Evolutionary conservation across 169 alveolate genomes (phyloP).

Genomic region (Cryptosporidium viatorum): DNA sequence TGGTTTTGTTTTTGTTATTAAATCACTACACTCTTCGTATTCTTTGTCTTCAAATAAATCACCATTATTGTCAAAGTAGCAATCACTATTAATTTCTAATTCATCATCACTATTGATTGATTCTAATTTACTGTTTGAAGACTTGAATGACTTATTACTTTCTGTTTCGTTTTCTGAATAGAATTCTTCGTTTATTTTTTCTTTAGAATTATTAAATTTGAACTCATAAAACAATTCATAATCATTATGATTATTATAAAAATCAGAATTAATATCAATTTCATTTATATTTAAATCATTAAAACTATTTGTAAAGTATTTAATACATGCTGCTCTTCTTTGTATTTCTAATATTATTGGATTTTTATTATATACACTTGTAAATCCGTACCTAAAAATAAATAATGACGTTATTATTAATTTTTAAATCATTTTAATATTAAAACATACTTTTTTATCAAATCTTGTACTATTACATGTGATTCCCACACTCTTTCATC

Average conservation of each 20-base stretch:
- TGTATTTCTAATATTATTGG: conserved; percentile 34
- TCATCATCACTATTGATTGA: conserved; percentile 8
- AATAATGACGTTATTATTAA: neutral
- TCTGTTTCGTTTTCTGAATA: neutral
- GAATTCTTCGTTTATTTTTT: neutral
- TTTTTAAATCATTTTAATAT: neutral
- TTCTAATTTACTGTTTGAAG: neutral
- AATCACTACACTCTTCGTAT: conserved; percentile 32
- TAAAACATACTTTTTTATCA: conserved; percentile 55
- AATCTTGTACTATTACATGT: conserved; percentile 26
- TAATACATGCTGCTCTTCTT: conserved; percentile 68
- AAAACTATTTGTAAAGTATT: conserved; percentile 14
- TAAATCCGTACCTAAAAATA: conserved; percentile 34
- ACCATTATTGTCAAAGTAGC: conserved; percentile 39
- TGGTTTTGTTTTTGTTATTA: conserved; percentile 33
- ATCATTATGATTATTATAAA: conserved; percentile 13
- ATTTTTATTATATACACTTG: conserved; percentile 1
- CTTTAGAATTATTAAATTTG: neutral
- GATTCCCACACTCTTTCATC: conserved; percentile 70
- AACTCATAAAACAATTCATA: neutral
- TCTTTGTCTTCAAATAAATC: neutral
- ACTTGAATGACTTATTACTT: conserved; percentile 22
- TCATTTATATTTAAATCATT: conserved; percentile 6
- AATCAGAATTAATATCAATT: conserved; percentile 15
- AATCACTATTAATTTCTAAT: conserved; percentile 6